Base-by-base conservation (phyloP, 768 basidiomycete genomes). In the Suillus subalutaceus region DNA sequence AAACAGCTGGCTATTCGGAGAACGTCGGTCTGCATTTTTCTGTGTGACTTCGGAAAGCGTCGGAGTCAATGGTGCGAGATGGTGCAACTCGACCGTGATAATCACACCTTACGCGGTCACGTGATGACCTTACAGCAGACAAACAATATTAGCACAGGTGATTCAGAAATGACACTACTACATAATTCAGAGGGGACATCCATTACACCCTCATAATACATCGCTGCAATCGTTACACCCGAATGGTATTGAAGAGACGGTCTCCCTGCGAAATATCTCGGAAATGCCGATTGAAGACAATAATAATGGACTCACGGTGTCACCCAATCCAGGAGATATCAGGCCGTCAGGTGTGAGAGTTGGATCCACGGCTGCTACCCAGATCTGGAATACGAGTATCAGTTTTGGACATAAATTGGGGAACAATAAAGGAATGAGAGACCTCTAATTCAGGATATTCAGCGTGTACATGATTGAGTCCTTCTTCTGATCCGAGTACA, bases 241-340 rank as follows among this genome's bases (percentile, higher is more conserved):
- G 80, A n/a, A 87, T 71, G 0, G 94, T 94, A 72, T 91, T 90
- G 81, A 92, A 94, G 66, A 94, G 76, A 12, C 94, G 89, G 71
- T 96, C 94, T 2, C 94, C 94, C 92, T 95, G 69, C 53, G 18
- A 23, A 63, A 26, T 64, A 26, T 23, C 57, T 63, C 59, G 12
- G 58, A 63, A 64, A 55, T 62, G 57, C 35, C 44, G 38, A 3
- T 12, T 26, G 26, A 62, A 59, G 20, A 38, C 46, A 12, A 61
- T 18, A 41, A 26, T 38, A 26, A 40, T 23, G 32, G 4, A 83
- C 91, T 74, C 72, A 93, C 94, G 32, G 93, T 88, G 77, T 97
- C 96, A 6, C 96, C 96, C 53, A 97, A 83, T 23, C 96, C 96
- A 12, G 96, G 96, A n/a, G 80, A 84, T 66, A 99, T 91, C 68